Evolutionary conservation across 2,329 filamentous ascomycete genomes (phyloP).

Genomic region (Gnomoniopsis sp.): DNA sequence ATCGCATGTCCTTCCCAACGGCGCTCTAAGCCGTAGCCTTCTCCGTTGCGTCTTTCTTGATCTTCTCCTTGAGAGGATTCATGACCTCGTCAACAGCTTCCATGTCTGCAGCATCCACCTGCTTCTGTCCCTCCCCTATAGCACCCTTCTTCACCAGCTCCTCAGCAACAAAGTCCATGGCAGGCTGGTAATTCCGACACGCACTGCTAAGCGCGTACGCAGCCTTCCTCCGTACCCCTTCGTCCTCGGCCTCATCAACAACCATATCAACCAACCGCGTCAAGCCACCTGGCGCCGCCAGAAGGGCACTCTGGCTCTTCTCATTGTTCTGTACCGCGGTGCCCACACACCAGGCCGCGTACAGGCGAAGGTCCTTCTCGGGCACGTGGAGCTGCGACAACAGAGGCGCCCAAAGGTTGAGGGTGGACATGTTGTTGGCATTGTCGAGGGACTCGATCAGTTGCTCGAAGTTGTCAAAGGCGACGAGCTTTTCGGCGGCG

Average conservation of each 20-base stretch:
- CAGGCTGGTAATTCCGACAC: slow-evolving; percentile 85
- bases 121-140: slow-evolving; percentile 36
- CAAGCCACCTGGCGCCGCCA: slow-evolving; percentile 60
- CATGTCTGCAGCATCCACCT: slow-evolving; percentile 84
- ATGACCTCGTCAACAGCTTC: slow-evolving; percentile 77
- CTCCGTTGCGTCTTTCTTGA: slow-evolving; percentile 27
- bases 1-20: neutral
- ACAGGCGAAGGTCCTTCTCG: slow-evolving; percentile 70
- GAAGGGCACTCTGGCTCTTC: slow-evolving; percentile 71
- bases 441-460: slow-evolving; percentile 92
- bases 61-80: slow-evolving; percentile 58
- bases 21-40: slow-evolving; percentile 14
- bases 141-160: slow-evolving; percentile 58
- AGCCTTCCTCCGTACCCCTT: slow-evolving; percentile 76
- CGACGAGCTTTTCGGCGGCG: slow-evolving; percentile 73
- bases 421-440: slow-evolving; percentile 82
- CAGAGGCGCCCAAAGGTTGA: slow-evolving; percentile 80
- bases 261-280: slow-evolving; percentile 65
- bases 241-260: slow-evolving; percentile 55
- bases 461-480: slow-evolving; percentile 94
- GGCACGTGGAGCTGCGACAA: slow-evolving; percentile 64
- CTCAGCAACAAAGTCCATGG: slow-evolving; percentile 64
- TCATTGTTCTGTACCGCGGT: slow-evolving; percentile 97
- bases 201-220: slow-evolving; percentile 84
- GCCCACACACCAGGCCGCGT: slow-evolving; percentile 91